A percentile compares a stretch with the other conserved stretches of the same genome.
Evolutionary conservation across 2,329 filamentous ascomycete species (phyloP).

Genomic region (Metarhizium album): DNA sequence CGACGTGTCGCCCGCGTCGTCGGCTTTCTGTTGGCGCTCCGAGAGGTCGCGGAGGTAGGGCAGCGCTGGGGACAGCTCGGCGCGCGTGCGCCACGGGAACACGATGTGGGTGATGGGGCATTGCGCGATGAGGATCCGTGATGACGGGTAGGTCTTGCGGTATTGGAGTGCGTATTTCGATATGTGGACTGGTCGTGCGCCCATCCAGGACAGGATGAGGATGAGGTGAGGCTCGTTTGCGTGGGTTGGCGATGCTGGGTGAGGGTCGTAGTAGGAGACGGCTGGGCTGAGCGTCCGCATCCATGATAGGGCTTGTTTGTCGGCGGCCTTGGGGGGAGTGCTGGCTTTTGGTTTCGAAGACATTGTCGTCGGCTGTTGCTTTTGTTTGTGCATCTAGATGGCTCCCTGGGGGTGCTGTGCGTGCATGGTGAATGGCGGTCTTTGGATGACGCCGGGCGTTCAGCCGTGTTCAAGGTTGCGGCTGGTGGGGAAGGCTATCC

Average conservation of each 20-base stretch:
- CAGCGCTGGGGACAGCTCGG: constrained; percentile 28
- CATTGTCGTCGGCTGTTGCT: constrained; percentile 12
- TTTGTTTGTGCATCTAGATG: background rate
- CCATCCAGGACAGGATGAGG: constrained; percentile 40
- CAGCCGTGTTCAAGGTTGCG: too few species aligned
- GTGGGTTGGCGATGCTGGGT: background rate
- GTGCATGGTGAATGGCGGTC: background rate
- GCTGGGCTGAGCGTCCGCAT: constrained; percentile 28
- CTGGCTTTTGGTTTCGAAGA: constrained; percentile 11
- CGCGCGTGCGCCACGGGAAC: constrained; percentile 19
- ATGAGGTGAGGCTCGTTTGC: constrained; percentile 31
- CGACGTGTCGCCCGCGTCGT: constrained; percentile 8
- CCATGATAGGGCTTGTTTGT: constrained; percentile 17
- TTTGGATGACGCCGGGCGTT: too few species aligned
- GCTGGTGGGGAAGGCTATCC: too few species aligned
- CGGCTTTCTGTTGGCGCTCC: constrained; percentile 12
- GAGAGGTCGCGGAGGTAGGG: constrained; percentile 24
- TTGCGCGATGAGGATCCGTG: constrained; percentile 36
- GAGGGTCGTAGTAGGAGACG: constrained; percentile 25
- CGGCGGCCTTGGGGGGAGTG: background rate
- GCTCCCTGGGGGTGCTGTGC: too few species aligned
- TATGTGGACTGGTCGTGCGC: constrained; percentile 37
- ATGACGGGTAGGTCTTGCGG: constrained; percentile 31
- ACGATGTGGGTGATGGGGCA: constrained; percentile 27
- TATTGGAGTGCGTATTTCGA: constrained; percentile 39